Evolutionary conservation across 106 monocot genomes (phyloP).

Genomic region (Xerophyta viscosa): DNA sequence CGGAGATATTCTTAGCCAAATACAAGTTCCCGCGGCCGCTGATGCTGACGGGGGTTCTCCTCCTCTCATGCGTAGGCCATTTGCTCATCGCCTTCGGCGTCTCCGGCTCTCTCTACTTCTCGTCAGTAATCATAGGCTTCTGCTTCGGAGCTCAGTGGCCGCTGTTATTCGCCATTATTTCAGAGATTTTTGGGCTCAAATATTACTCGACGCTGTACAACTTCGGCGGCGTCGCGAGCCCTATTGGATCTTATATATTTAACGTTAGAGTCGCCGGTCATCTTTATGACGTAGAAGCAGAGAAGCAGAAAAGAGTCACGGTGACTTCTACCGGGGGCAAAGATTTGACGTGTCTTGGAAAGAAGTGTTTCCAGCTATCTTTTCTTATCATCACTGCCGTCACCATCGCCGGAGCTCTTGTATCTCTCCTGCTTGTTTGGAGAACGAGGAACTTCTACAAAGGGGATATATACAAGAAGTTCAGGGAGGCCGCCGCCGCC

Average conservation of each 20-base stretch:
- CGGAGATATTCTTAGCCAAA: conserved; percentile 31
- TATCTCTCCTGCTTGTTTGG: conserved; percentile 17
- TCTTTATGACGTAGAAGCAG: conserved; percentile 34
- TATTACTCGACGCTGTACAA: conserved; percentile 42
- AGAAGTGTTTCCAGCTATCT: conserved; percentile 32
- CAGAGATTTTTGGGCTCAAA: conserved; percentile 48
- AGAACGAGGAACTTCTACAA: conserved; percentile 37
- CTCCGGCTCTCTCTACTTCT: conserved; percentile 22
- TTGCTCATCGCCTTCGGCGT: conserved; percentile 42
- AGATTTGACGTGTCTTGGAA: conserved; percentile 27
- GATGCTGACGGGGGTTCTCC: conserved; percentile 25
- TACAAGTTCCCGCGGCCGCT: conserved; percentile 38
- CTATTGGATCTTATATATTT: conserved; percentile 30
- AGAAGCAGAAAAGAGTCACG: conserved; percentile 8
- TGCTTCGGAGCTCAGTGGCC: conserved; percentile 43
- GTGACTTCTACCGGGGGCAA: not conserved
- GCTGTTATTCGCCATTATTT: conserved; percentile 37
- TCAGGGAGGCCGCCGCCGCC: conserved; percentile 4
- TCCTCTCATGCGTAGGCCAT: conserved; percentile 37
- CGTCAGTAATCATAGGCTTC: conserved; percentile 40
- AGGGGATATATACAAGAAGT: conserved; percentile 35
- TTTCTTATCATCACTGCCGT: conserved; percentile 30
- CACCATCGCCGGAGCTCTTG: conserved; percentile 22
- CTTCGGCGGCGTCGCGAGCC: conserved; percentile 27
- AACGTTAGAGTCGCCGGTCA: conserved; percentile 36